Conservation (phyloP, 352 stramenopile genomes). For the Phytophthora idaei region DNA sequence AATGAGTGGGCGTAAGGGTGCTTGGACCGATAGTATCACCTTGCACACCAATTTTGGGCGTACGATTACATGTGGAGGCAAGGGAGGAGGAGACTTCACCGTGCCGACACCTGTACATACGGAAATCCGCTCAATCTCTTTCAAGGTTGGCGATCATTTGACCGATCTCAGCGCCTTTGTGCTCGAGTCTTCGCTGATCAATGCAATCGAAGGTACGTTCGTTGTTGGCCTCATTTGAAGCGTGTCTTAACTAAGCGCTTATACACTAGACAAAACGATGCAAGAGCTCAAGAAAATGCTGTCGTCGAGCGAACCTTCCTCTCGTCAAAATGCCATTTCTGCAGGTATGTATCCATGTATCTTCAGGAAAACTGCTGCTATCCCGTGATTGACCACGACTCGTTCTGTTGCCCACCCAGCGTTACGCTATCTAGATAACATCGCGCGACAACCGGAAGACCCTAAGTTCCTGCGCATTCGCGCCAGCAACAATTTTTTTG, state of each 20-base stretch:
- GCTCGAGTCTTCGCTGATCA: conserved; percentile 19
- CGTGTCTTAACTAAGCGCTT: background rate
- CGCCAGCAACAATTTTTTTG: conserved; percentile 76
- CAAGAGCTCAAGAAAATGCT: conserved; percentile 31
- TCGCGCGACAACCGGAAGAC: conserved; percentile 56
- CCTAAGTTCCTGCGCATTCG: conserved; percentile 76
- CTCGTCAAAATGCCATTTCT: conserved; percentile 34
- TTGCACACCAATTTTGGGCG: conserved; percentile 77
- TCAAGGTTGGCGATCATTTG: conserved; percentile 75
- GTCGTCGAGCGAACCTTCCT: conserved; percentile 10
- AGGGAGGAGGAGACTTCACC: conserved; percentile 61
- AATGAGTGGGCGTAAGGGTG: conserved; percentile 68
- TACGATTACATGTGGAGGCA: conserved; percentile 55
- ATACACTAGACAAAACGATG: conserved; percentile 29
- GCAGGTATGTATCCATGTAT: conserved; percentile 35
- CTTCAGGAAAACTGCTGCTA: background rate
- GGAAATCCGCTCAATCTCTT: conserved; percentile 68
- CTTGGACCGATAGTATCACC: conserved; percentile 73
- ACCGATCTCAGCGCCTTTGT: conserved; percentile 61
- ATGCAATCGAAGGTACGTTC: conserved; percentile 30
- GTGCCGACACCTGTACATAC: conserved; percentile 34
- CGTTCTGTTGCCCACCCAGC: conserved; percentile 23
- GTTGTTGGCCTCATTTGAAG: background rate
- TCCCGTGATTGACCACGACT: conserved; percentile 9
- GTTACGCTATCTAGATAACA: conserved; percentile 74